Evolutionary conservation across 371 early-diverging fungal genomes (phyloP), one percentile per base, ranked within the genome.

Genomic region (Saksenaea oblongispora): DNA sequence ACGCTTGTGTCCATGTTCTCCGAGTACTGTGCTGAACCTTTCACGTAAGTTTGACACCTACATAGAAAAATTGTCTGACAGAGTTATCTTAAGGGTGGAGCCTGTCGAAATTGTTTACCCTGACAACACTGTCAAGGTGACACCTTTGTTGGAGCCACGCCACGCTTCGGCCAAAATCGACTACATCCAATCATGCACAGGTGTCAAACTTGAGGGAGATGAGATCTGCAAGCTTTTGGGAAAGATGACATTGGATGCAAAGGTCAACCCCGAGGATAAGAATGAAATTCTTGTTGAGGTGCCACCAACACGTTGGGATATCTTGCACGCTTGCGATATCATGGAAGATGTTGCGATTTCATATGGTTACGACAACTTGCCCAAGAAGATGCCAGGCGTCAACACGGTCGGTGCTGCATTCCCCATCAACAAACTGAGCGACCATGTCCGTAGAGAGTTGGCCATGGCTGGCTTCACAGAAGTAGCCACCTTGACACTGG

Each of bases 261-360:
- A 72, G n/a, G 58, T 78, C n/a, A 82, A 74, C 59, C 69, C 76
- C 5, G 67, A 82, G 44, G 86, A 89, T 58, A 82, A 81, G 54
- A 84, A 87, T 31, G 78, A 86, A 37, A 67, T 97, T 26, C 73
- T 76, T n/a, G 95, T 97, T n/a, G 79, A 82, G 35, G 88, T 98
- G 3, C 97, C 98, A 35, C 88, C 91, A 14, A 95, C 98, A 41
- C 90, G 99, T 58, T 89, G 92, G 72, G 99, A 99, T 78, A 91
- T 99, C 56, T 83, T 99, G 62, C 99, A 99, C 67, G 91, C 93
- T 59, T 95, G 95, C 76, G 99, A 99, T 84, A 85, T 99, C 57
- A 95, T 98, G 89, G 99, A 99, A 84, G 99, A 99, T 79, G 93
- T 98, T 34, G 98, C 98, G n/a, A 94, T 99, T 63, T 94, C 98